These are phyloP conservation scores for Emergomyces pasteurianus DNA, from an alignment of 2,329 filamentous ascomycete species.

Conservation along the genomic window DNA sequence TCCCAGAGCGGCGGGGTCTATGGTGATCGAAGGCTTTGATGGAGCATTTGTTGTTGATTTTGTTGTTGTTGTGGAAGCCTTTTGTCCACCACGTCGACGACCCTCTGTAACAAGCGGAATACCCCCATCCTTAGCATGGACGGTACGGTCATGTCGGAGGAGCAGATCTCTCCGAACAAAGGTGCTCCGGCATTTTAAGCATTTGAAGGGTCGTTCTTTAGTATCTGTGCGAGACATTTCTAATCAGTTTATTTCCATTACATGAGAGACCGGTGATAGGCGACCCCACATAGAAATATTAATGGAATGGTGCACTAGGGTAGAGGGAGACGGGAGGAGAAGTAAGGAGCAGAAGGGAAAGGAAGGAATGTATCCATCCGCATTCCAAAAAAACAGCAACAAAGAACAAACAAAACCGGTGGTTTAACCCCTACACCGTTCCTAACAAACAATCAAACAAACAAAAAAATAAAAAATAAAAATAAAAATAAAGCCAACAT, in stretches of 20 bases:
- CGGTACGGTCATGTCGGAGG: conserved; percentile 91
- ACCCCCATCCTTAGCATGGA: conserved; percentile 96
- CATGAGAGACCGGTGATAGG: background rate
- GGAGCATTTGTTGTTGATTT: no score
- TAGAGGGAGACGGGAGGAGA: no score
- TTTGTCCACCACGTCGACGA: conserved; percentile 50
- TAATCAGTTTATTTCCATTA: background rate
- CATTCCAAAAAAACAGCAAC: no score
- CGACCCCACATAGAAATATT: background rate
- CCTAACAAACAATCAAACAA: background rate
- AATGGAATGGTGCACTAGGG: no score
- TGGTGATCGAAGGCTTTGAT: conserved; percentile 59
- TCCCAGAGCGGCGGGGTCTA: conserved; percentile 54
- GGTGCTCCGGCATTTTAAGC: conserved; percentile 93
- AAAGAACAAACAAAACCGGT: no score
- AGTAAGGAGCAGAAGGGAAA: background rate
- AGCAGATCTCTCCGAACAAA: conserved; percentile 96
- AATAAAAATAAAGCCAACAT: conserved; percentile 41
- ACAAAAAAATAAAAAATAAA: background rate
- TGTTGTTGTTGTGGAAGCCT: conserved; percentile 24
- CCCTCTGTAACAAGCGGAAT: conserved; percentile 87
- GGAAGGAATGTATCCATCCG: no score
- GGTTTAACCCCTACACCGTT: background rate
- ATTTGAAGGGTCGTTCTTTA: conserved; percentile 98
- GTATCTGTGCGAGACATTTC: conserved; percentile 53